Percentiles rank a stretch among this genome's conserved stretches.
These are phyloP conservation scores for Alternaria ethzedia DNA, from an alignment of 2,329 filamentous ascomycete genomes.

Conservation along the genomic window DNA sequence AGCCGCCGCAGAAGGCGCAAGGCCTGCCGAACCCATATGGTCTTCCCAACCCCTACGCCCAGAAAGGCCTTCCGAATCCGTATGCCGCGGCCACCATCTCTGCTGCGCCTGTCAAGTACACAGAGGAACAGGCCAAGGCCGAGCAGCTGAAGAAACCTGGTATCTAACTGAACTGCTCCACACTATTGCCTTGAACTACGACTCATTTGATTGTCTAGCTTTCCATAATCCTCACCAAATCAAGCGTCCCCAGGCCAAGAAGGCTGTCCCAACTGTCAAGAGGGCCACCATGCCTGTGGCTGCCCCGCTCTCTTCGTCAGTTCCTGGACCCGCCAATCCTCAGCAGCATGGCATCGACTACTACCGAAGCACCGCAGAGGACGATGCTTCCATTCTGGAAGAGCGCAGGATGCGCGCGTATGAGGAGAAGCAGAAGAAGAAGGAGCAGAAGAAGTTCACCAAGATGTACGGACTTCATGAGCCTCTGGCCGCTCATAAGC, in stretches of 20 bases:
- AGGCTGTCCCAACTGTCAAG: constrained; percentile 24
- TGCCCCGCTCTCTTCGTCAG: constrained; percentile 22
- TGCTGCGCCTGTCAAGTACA: constrained; percentile 35
- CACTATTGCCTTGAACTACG: constrained; percentile 25
- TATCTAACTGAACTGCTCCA: constrained; percentile 37
- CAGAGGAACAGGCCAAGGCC: constrained; percentile 40
- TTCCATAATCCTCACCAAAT: constrained; percentile 44
- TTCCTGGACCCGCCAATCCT: constrained; percentile 15
- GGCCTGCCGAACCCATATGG: constrained; percentile 37
- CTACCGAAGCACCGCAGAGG: constrained; percentile 83
- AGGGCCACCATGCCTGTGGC: constrained; percentile 32
- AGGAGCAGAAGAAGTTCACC: constrained; percentile 72
- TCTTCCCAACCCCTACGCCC: constrained; percentile 38
- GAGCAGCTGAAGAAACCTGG: constrained; percentile 43
- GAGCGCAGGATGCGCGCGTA: constrained; percentile 71
- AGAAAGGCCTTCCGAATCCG: constrained; percentile 35
- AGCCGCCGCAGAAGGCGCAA: constrained; percentile 31
- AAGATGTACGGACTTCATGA: constrained; percentile 61
- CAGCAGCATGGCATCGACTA: constrained; percentile 37
- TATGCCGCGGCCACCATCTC: constrained; percentile 36
- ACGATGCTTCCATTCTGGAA: constrained; percentile 73
- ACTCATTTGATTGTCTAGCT: constrained; percentile 39
- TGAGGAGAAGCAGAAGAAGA: constrained; percentile 67
- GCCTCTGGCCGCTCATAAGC: constrained; percentile 42
- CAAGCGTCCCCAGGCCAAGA: constrained; percentile 43